Percentiles rank a stretch among this genome's conserved stretches.
phyloP scores from a whole-genome alignment of 192 early-diverging fungal genomes.

The Lobosporangium transversale region DNA sequence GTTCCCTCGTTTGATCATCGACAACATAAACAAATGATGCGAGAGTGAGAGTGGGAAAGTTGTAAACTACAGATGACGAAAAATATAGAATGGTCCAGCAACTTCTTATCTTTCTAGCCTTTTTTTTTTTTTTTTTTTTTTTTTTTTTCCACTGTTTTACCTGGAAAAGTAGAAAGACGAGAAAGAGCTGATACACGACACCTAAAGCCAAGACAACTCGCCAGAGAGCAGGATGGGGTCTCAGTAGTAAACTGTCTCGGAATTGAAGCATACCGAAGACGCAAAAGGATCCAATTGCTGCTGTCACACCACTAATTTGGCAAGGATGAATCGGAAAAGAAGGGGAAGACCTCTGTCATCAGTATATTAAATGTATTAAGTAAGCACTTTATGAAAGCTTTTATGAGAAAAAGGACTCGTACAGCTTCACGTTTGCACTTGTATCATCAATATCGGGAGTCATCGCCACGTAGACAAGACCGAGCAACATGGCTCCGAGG shows the following conservation, averaged over 20 bases:
- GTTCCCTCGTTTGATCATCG: background rate
- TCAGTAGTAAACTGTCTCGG: conserved; percentile 92
- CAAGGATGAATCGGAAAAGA: no score
- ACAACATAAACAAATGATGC: background rate
- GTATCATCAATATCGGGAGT: conserved; percentile 62
- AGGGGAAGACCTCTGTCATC: no score
- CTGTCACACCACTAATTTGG: conserved; percentile 54
- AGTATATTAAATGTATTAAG: no score
- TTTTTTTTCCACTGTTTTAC: conserved; percentile 50
- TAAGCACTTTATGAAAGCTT: no score
- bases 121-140: background rate
- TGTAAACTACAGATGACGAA: background rate
- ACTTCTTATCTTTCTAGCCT: background rate
- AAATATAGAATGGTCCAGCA: background rate
- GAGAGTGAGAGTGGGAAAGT: no score
- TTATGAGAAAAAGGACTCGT: conserved; percentile 5
- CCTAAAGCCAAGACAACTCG: conserved; percentile 84
- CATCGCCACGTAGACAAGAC: conserved; percentile 66
- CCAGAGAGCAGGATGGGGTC: conserved; percentile 96
- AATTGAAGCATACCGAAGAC: conserved; percentile 91
- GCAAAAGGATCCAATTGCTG: conserved; percentile 68
- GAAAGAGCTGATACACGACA: conserved; percentile 88
- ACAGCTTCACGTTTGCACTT: conserved; percentile 61
- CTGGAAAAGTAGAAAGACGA: conserved; percentile 93
- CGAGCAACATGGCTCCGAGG: conserved; percentile 56